Conservation (phyloP, 2,329 filamentous ascomycete genomes). For the Arthrobotrys musiformis region DNA sequence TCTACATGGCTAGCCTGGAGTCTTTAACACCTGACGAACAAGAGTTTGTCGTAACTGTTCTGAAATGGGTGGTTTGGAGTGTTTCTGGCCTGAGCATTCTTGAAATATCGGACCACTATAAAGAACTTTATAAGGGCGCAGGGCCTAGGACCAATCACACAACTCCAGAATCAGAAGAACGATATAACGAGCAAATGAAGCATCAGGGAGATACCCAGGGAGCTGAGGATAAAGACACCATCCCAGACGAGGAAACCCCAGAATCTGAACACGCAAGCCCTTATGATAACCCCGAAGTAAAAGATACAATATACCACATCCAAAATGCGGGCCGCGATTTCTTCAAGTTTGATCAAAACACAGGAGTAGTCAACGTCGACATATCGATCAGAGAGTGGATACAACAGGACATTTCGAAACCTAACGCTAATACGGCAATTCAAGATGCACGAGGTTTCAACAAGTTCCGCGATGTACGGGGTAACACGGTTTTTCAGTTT, state of each 20-base stretch:
- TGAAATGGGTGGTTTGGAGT: slow-evolving; percentile 39
- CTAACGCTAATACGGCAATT: background rate
- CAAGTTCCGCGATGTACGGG: slow-evolving; percentile 18
- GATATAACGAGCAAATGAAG: no score
- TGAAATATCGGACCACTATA: slow-evolving; percentile 35
- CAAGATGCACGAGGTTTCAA: slow-evolving; percentile 22
- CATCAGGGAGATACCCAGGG: no score
- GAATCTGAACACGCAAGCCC: slow-evolving; percentile 12
- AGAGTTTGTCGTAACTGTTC: slow-evolving; percentile 3
- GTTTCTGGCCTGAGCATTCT: background rate
- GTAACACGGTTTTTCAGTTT: slow-evolving; percentile 38
- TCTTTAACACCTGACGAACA: slow-evolving; percentile 26
- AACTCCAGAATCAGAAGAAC: no score
- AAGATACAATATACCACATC: slow-evolving; percentile 37
- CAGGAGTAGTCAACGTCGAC: slow-evolving; percentile 23
- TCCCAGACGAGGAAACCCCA: background rate
- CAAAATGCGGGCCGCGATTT: slow-evolving; percentile 37
- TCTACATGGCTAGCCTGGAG: slow-evolving; percentile 13
- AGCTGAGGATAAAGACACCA: background rate
- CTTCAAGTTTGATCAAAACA: slow-evolving; percentile 29
- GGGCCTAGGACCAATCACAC: no score
- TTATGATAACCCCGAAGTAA: slow-evolving; percentile 32
- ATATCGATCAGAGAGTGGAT: slow-evolving; percentile 35
- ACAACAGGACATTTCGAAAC: background rate
- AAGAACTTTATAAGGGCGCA: slow-evolving; percentile 25